Evolutionary conservation across 1,139 yeast species (phyloP).

Genomic region (Meyerozyma carpophila): DNA sequence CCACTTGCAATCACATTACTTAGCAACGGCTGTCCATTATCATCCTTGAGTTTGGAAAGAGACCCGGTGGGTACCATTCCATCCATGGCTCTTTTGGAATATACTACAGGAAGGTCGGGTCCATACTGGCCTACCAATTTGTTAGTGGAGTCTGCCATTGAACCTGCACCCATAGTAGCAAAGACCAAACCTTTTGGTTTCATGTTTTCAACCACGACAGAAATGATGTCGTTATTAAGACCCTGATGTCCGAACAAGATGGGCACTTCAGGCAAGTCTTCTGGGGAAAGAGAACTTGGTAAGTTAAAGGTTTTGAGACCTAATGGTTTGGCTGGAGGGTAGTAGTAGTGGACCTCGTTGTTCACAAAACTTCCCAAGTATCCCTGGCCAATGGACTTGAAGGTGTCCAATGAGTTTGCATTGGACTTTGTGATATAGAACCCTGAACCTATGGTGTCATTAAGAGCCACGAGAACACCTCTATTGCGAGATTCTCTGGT

Average conservation of each 20-base stretch:
- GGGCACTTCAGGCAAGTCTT: constrained; percentile 40
- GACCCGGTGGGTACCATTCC: constrained; percentile 53
- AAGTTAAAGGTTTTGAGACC: constrained; percentile 43
- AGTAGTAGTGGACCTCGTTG: constrained; percentile 59
- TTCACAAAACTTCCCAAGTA: constrained; percentile 66
- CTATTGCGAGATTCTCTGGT: constrained; percentile 45
- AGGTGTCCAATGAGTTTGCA: constrained; percentile 65
- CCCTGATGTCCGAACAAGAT: constrained; percentile 60
- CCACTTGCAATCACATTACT: constrained; percentile 53
- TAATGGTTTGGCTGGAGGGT: constrained; percentile 56
- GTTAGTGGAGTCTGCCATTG: constrained; percentile 50
- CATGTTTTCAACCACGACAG: constrained; percentile 37
- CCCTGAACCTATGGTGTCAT: constrained; percentile 65
- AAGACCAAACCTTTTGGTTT: constrained; percentile 50
- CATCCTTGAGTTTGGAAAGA: constrained; percentile 26
- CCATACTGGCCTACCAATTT: constrained; percentile 22
- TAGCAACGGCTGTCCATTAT: constrained; percentile 14
- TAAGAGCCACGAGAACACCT: constrained; percentile 59
- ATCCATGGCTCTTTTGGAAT: constrained; percentile 64
- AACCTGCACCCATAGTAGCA: constrained; percentile 73
- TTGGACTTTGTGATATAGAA: constrained; percentile 66
- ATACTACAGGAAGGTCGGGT: constrained; percentile 48
- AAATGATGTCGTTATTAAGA: constrained; percentile 43
- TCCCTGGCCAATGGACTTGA: constrained; percentile 65
- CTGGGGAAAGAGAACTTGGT: constrained; percentile 14